Base-by-base conservation (phyloP, 495 filamentous ascomycete genomes). In the Chaetomium tenue region DNA sequence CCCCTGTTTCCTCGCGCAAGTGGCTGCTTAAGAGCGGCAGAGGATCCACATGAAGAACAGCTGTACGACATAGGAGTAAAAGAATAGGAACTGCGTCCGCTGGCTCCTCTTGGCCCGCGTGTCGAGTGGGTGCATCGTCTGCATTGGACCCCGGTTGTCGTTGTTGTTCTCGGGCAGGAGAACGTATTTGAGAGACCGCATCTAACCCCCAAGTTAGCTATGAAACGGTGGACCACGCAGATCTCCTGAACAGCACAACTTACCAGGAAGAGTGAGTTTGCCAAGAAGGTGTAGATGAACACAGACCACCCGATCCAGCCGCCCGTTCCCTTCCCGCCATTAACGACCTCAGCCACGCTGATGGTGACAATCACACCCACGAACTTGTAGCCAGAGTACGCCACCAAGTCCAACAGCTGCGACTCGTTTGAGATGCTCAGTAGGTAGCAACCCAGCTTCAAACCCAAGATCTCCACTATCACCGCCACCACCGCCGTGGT, bases 331-430 rank as follows among this genome's bases (percentile, higher is more conserved):
- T 84, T 83, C 18, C 90, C 90, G 0, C 87, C 85, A 57, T 87
- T 93, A 50, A 92, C 72, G 22, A 91, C 81, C 76, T 93, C 91
- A 6, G 90, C 87, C 2, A 92, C 76, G 33, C 89, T 79, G 52
- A 97, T 83, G 3, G 91, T 97, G 57, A 89, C 82, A 66, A 97
- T 98, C 60, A 95, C 91, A 11, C 94, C 94, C 47, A 98, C 94
- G 70, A 98, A 99, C 78, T 99, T 99, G 76, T 99, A 99, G 15
- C 95, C 95, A 7, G 89, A 93, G 74, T 99, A 99, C 4, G 95
- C 94, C 46, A 98, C 86, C 42, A 99, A 75, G 68, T 99, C 94
- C 63, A 97, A 82, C 25, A 99, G 81, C 75, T 98, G 94, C 42
- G 82, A 84, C 61, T 81, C 89, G 70, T 93, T 93, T 71, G 87